phyloP scores from a whole-genome alignment of 805 yeast species.

The Suhomyces pyralidae region DNA sequence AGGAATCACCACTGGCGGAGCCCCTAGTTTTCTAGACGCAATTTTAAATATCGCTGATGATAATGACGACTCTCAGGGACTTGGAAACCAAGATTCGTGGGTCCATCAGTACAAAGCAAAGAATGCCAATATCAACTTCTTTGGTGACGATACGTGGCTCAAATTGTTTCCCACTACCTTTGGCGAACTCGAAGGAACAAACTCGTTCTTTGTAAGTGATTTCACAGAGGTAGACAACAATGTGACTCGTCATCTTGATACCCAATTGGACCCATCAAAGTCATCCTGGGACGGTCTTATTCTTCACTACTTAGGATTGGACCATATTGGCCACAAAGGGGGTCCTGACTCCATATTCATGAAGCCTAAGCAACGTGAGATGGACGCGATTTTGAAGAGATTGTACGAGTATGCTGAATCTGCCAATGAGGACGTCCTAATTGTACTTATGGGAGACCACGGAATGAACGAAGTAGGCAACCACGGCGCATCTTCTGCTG shows the following conservation, averaged over 20 bases:
- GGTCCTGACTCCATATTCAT: conserved; percentile 82
- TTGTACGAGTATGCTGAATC: conserved; percentile 39
- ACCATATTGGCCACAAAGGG: conserved; percentile 97
- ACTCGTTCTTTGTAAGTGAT: conserved; percentile 92
- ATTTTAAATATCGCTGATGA: conserved; percentile 91
- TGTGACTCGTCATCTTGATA: conserved; percentile 81
- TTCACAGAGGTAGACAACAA: conserved; percentile 91
- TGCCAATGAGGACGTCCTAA: conserved; percentile 45
- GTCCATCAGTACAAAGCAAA: conserved; percentile 54
- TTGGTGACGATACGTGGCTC: conserved; percentile 98
- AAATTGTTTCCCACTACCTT: conserved; percentile 78
- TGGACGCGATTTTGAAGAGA: conserved; percentile 65
- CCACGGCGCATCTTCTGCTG: conserved; percentile 92
- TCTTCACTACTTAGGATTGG: conserved; percentile 88
- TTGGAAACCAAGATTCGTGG: conserved; percentile 85
- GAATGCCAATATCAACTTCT: conserved; percentile 58
- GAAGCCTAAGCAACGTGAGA: conserved; percentile 79
- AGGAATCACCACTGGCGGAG: conserved; percentile 91
- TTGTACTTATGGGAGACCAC: conserved; percentile 87
- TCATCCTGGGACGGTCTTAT: conserved; percentile 78
- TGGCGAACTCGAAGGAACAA: conserved; percentile 74
- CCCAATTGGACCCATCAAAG: conserved; percentile 42
- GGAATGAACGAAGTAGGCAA: conserved; percentile 96
- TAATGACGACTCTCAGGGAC: conserved; percentile 64
- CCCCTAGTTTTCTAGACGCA: conserved; percentile 93